Evolutionary conservation across 78 protist genomes (phyloP), one percentile per base, ranked within the genome.

Genomic region (Cavenderia fasciculata): DNA sequence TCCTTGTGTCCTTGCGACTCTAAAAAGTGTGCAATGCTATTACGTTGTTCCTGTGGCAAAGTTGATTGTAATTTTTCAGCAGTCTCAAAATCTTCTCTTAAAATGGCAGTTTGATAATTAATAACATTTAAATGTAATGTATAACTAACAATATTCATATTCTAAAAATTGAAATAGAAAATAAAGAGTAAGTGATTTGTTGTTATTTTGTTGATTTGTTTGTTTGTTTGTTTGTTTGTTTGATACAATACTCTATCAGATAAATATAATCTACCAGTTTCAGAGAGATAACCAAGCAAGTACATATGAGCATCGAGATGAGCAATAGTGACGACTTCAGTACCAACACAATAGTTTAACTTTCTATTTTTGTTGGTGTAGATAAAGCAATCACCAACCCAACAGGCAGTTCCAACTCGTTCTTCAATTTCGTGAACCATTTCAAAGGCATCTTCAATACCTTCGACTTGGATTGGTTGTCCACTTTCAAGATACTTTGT

Each of bases 341-440:
- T 96, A 6, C 99, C 99, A 36, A 98, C 95, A 38, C 85, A 92
- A 75, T 98, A 98, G 87, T 96, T 96, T 68, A 99, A 94, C 23
- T 98, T 88, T 38, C 92, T 73, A 38, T 19, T 66, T 23, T 40
- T 33, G 87, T 88, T 97, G 51, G 97, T 92, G 96, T 95, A 99
- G 73, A 98, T 47, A 44, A 99, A 97, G 94, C 98, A 97, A 49
- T 97, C 98, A 29, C 99, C 99, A 14, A 97, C 96, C 99, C 99
- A 98, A 49, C 33, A 16, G 41, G 92, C 98, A 3, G 97, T 87
- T 25, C 92, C 91, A 31, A 97, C 86, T 6, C 59, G 19, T 40
- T 96, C 97, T 44, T 23, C 36, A 14, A 96, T 66, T 72, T 96
- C 98, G 38, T 91, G 85, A 12, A 91, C 49, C 34, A 97, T 92